Evolutionary conservation across 78 protist species (phyloP), one percentile per base, ranked within the genome.

Genomic region (Salpingoeca rosetta): DNA sequence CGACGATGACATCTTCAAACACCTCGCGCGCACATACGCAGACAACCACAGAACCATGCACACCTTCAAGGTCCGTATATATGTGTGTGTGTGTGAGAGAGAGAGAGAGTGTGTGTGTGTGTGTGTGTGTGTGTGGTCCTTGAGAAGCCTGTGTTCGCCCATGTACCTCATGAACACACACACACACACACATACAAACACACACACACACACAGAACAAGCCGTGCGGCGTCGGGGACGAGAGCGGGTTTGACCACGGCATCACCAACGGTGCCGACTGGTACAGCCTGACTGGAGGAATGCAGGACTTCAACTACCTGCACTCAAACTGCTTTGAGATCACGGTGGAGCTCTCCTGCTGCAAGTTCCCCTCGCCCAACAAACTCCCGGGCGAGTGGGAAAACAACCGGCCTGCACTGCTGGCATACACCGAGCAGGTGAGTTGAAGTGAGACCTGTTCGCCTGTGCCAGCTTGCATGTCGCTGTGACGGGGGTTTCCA

Each of bases 251-350:
- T 36, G 38, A 44, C 25, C 57, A 83, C 36, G 95, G 95, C 0
- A 89, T 90, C 44, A 87, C 88, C 37, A 93, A 93, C 84, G 95
- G 95, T 22, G 95, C 95, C 1, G 75, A 24, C 25, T 90, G 93
- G 95, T 93, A 92, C 88, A 43, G 83, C 3, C 76, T 92, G 11
- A 28, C 72, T 65, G 93, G 93, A 51, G 89, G 93, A 35, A 90
- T 92, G 95, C 93, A 92, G 86, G 95, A 92, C 83, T 87, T 40
- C 83, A 88, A 86, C 45, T 90, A 90, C 78, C 86, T 90, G 44
- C 73, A 83, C 65, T 77, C 87, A 1, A 76, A 88, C 78, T 78
- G 88, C 57, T 74, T 92, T 73, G 95, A 92, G 73, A 88, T 90
- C 57, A 92, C 95, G 17, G n/a, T 92, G 22, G 95, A 92, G 82